A percentile compares a stretch with the other conserved stretches of the same genome.
phyloP scores from a whole-genome alignment of 805 yeast species.

The Candida ortonii region DNA sequence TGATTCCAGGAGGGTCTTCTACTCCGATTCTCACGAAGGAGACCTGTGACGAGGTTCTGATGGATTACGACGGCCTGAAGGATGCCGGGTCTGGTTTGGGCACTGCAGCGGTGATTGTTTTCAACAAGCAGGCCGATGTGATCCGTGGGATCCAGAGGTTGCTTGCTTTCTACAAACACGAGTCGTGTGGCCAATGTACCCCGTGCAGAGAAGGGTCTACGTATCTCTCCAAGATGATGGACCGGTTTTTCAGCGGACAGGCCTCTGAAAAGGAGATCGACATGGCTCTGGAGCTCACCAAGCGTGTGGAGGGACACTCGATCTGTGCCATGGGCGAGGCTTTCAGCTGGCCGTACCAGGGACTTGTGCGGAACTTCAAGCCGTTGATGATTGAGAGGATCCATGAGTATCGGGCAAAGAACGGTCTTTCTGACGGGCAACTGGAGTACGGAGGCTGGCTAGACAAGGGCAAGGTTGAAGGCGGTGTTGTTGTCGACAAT shows the following conservation, averaged over 20 bases:
- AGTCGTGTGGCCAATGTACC: conserved; percentile 92
- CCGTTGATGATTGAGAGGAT: conserved; percentile 80
- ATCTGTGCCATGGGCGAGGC: conserved; percentile 93
- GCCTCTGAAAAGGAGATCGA: conserved; percentile 81
- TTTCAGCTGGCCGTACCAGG: conserved; percentile 92
- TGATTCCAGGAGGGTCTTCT: conserved; percentile 88
- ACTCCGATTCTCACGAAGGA: conserved; percentile 76
- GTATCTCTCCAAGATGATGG: conserved; percentile 81
- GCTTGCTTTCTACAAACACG: conserved; percentile 83
- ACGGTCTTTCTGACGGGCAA: conserved; percentile 34
- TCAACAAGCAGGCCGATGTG: conserved; percentile 83
- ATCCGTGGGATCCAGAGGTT: conserved; percentile 84
- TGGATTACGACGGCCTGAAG: conserved; percentile 86
- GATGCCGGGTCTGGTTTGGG: conserved; percentile 88
- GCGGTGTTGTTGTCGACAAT: conserved; percentile 63
- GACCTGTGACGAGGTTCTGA: conserved; percentile 63
- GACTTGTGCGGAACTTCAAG: conserved; percentile 78
- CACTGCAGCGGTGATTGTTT: conserved; percentile 89
- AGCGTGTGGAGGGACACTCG: conserved; percentile 88
- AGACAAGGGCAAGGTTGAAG: conserved; percentile 51
- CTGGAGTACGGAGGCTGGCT: conserved; percentile 78
- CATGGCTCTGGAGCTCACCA: conserved; percentile 77
- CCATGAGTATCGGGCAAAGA: conserved; percentile 51
- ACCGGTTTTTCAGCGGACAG: conserved; percentile 74
- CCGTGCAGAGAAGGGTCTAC: conserved; percentile 95